Base-by-base conservation (phyloP, 805 yeast species). In the Candida pini region DNA sequence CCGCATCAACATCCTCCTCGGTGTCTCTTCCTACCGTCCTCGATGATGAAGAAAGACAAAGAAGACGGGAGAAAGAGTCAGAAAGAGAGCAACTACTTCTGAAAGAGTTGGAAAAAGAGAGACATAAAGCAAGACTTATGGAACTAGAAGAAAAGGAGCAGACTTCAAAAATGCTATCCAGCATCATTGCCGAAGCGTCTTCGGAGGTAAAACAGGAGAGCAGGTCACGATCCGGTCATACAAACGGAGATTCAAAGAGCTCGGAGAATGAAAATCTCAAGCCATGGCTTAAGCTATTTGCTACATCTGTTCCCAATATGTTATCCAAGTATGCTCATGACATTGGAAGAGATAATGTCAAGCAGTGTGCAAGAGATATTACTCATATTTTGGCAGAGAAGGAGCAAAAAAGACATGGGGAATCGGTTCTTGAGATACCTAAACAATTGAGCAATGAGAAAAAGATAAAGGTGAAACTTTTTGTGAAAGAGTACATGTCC, bases 281-380 rank as follows among this genome's bases (percentile, higher is more conserved):
- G 22, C 45, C 47, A 34, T 72, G 78, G 78, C 64, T 60, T 5
- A 54, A 51, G 26, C 44, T 64, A 21, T 76, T 90, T 53, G 97
- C 96, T 2, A 60, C 68, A 12, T 66, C 75, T 46, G 83, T 90
- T 9, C 97, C 97, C 8, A 87, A 88, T 49, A 58, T 83, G 51
- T 66, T 89, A 35, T 77, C 78, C 44, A 75, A 73, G 45, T 76
- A 81, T 55, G 81, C 76, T 44, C 53, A 65, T 3, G 78, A 76
- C 35, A 65, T 90, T 16, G 88, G 87, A 4, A 78, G 76, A 38
- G 95, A 83, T 4, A 69, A 76, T 36, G 51, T 86, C 33, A 90
- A 89, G 59, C 70, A 70, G 25, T 81, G 88, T 58, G 85, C 96
- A 3, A 73, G 76, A 40, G 96, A 88, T 32, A 76, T 90, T 38